Percentiles rank a stretch among this genome's conserved stretches.
These are phyloP conservation scores for Euphorbia lathyris DNA, from an alignment of 345 rosid species.

Conservation along the genomic window DNA sequence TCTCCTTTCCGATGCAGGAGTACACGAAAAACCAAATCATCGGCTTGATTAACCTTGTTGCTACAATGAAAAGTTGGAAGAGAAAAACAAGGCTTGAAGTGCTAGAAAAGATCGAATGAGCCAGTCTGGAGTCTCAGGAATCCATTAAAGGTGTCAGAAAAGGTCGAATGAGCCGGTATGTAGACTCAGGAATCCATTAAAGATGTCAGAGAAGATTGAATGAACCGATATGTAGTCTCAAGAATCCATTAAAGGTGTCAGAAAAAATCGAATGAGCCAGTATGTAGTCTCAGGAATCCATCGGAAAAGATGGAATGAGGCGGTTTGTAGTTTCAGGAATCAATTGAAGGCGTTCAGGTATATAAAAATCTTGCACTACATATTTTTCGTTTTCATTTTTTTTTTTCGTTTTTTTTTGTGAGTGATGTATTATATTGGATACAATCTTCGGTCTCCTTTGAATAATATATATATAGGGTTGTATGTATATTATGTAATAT, in stretches of 20 bases:
- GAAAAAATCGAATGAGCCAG: slow-evolving; percentile 73
- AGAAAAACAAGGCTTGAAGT: slow-evolving; percentile 83
- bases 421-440: slow-evolving; percentile 23
- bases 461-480: slow-evolving; percentile 22
- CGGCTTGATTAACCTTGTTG: slow-evolving; percentile 85
- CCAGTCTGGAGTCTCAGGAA: slow-evolving; percentile 13
- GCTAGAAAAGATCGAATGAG: slow-evolving; percentile 77
- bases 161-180: slow-evolving; percentile 56
- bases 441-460: not conserved
- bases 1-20: slow-evolving; percentile 45
- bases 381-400: not conserved
- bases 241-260: slow-evolving; percentile 14
- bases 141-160: slow-evolving; percentile 52
- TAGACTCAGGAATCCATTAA: slow-evolving; percentile 22
- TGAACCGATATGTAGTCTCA: slow-evolving; percentile 25
- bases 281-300: slow-evolving; percentile 11
- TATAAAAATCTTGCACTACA: not conserved
- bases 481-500: slow-evolving; percentile 31
- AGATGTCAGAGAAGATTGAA: slow-evolving; percentile 70
- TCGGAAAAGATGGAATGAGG: slow-evolving; percentile 77
- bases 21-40: slow-evolving; percentile 69
- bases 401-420: not conserved
- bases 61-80: slow-evolving; percentile 95
- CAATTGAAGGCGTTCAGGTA: slow-evolving; percentile 11
- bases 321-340: not conserved